Evolutionary conservation across 192 early-diverging fungal genomes (phyloP), one percentile per base, ranked within the genome.

Genomic region (Coemansia sp.): DNA sequence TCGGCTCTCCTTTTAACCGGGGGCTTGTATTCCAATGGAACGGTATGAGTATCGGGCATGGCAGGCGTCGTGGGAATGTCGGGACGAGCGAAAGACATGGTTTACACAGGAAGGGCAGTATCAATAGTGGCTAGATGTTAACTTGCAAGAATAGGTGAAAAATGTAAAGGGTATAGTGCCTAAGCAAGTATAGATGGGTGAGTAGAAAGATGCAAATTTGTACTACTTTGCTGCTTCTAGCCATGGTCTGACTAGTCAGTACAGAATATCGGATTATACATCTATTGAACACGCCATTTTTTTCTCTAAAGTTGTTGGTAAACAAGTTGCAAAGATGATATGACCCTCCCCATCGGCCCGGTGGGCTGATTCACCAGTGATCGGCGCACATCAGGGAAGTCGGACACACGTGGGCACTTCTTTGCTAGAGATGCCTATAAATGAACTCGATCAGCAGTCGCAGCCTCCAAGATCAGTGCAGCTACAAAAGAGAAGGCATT

Each of bases 271-370:
- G 21, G 47, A 49, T 49, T 21, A 7, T 5, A 21, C 8, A 49
- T 43, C n/a, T 49, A 55, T 6, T 30, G 28, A 55, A 55, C 52
- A 55, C 52, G 52, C 52, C 52, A 55, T 30, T 28, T 55, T 28
- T 30, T 26, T 26, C 1, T 26, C 8, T 17, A 55, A 30, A 55
- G 52, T 55, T 14, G 26, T n/a, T 16, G 11, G 11, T 21, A 11
- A 30, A 0, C 26, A 30, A 26, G 28, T 30, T 49, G 16, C 46
- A 6, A 55, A 55, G 52, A 30, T 13, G 50, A 21, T 11, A 55
- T 9, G 26, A 26, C 26, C 26, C 28, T 3, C 11, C 52, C 46
- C 16, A 17, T 23, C 46, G n/a, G 26, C 11, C 26, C 50, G 14
- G 52, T 55, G 52, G 52, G 23, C 26, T 55, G 52, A 55, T 14